Evolutionary conservation across 768 basidiomycete genomes (phyloP).

Genomic region (Leccinum barrowsii): DNA sequence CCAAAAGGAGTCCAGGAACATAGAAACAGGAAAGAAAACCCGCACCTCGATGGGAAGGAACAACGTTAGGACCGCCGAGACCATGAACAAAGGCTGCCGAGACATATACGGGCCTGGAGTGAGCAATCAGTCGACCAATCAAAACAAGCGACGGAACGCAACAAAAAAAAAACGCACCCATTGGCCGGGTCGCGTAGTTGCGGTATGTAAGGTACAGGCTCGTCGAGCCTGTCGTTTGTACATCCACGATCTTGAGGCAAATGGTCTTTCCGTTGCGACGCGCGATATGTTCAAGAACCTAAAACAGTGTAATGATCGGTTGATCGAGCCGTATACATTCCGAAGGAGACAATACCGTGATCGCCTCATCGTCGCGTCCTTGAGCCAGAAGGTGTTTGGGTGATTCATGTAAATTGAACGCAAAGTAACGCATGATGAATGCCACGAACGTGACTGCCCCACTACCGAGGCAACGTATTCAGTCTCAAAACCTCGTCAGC

Average conservation of each 20-base stretch:
- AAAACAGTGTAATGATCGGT: background rate
- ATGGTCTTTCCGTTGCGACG: constrained; percentile 43
- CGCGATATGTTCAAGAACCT: constrained; percentile 50
- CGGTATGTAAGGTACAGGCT: constrained; percentile 37
- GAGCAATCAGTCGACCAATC: background rate
- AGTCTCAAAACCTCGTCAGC: background rate
- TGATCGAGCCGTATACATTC: background rate
- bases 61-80: constrained; percentile 38
- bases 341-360: constrained; percentile 33
- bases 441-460: constrained; percentile 48
- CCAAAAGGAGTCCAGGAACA: background rate
- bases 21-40: background rate
- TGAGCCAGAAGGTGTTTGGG: constrained; percentile 58
- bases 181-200: constrained; percentile 46
- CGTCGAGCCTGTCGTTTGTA: constrained; percentile 27
- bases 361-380: constrained; percentile 54
- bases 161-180: constrained; percentile 24
- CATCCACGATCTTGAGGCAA: constrained; percentile 43
- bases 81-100: constrained; percentile 43
- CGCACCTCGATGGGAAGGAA: constrained; percentile 47
- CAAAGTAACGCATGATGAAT: constrained; percentile 52
- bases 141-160: too few species aligned
- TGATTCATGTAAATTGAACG: constrained; percentile 59
- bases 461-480: constrained; percentile 22
- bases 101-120: constrained; percentile 43